Evolutionary conservation across 768 basidiomycete species (phyloP).

Genomic region (Rhodosporidiobolus sp.): DNA sequence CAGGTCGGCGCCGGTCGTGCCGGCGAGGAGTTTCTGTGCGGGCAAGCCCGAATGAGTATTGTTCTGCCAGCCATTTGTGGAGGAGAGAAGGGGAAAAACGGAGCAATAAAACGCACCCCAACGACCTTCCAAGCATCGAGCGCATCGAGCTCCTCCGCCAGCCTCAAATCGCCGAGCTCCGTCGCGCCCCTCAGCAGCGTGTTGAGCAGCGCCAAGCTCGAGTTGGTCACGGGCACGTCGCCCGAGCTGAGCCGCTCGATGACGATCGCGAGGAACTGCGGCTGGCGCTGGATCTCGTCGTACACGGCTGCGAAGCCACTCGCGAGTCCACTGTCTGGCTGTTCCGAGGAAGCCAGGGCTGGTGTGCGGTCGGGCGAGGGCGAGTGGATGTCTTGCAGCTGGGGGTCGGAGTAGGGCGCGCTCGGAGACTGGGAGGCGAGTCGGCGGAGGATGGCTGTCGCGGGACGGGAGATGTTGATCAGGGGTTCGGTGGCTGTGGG

Average conservation of each 20-base stretch:
- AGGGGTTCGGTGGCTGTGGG: conserved; percentile 67
- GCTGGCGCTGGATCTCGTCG: conserved; percentile 72
- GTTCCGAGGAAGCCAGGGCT: conserved; percentile 54
- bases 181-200: conserved; percentile 75
- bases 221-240: conserved; percentile 48
- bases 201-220: conserved; percentile 84
- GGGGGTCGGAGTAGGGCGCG: neutral
- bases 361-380: neutral
- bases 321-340: neutral
- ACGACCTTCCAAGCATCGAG: conserved; percentile 50
- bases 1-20: conserved; percentile 58
- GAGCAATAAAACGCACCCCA: neutral
- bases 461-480: conserved; percentile 87
- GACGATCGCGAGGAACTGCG: conserved; percentile 72
- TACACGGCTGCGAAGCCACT: conserved; percentile 83
- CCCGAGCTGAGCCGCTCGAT: conserved; percentile 72
- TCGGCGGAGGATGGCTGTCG: conserved; percentile 82
- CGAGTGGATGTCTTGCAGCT: neutral
- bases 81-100: no score
- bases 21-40: conserved; percentile 63
- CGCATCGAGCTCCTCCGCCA: conserved; percentile 68
- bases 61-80: neutral
- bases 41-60: neutral
- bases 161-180: conserved; percentile 73
- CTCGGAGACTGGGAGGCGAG: conserved; percentile 49